phyloP scores from a whole-genome alignment of 2,329 filamentous ascomycete genomes.

The Epichloe sylvatica region DNA sequence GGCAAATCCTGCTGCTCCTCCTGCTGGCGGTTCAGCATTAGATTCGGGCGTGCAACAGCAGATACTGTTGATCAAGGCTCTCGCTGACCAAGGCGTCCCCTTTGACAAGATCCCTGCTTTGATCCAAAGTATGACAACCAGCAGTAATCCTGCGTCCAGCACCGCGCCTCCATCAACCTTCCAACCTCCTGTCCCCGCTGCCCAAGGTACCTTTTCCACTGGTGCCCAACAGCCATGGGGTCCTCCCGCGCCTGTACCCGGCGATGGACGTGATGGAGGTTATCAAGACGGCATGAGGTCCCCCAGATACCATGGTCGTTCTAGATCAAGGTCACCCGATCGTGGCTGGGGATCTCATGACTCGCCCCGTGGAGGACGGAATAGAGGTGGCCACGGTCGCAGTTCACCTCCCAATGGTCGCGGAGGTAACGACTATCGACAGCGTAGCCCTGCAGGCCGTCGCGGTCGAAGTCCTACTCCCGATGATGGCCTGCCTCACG shows the following conservation, averaged over 20 bases:
- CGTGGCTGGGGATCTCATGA: conserved; percentile 55
- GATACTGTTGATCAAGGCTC: conserved; percentile 58
- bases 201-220: conserved; percentile 29
- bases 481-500: conserved; percentile 20
- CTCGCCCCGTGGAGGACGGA: conserved; percentile 47
- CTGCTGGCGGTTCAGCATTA: conserved; percentile 24
- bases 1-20: conserved; percentile 20
- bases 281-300: conserved; percentile 49
- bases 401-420: conserved; percentile 35
- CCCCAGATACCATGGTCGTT: conserved; percentile 45
- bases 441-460: conserved; percentile 67
- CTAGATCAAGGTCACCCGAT: conserved; percentile 67
- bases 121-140: conserved; percentile 38
- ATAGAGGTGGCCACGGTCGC: conserved; percentile 62
- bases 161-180: conserved; percentile 20
- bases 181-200: conserved; percentile 26
- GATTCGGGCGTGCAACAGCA: conserved; percentile 53
- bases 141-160: conserved; percentile 19
- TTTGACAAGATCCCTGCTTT: conserved; percentile 59
- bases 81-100: conserved; percentile 61
- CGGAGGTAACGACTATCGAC: conserved; percentile 60
- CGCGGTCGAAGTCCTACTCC: conserved; percentile 51
- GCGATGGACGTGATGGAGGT: conserved; percentile 41
- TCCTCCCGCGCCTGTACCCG: conserved; percentile 16
- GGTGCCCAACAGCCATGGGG: conserved; percentile 20